Conservation (phyloP, 2,329 filamentous ascomycete genomes). For the Aspergillus neotritici region DNA sequence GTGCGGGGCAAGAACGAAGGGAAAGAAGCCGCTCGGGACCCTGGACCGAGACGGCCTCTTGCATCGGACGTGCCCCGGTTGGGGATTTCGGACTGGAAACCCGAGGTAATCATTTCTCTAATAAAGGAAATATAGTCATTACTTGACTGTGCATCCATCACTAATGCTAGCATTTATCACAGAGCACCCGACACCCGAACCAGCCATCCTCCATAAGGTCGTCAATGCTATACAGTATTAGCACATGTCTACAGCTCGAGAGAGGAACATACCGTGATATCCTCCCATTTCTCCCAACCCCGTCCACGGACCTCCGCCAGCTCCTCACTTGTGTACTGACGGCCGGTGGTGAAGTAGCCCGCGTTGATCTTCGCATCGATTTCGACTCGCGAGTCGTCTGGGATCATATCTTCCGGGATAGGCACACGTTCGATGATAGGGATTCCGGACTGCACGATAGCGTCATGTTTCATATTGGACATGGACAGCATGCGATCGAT, state of each 20-base stretch:
- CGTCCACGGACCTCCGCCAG: slow-evolving; percentile 79
- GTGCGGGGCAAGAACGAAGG: too few species aligned
- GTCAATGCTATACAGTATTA: slow-evolving; percentile 20
- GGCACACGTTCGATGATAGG: slow-evolving; percentile 86
- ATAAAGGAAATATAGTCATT: too few species aligned
- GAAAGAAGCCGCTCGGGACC: too few species aligned
- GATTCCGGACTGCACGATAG: slow-evolving; percentile 48
- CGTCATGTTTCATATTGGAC: slow-evolving; percentile 67
- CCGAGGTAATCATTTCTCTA: too few species aligned
- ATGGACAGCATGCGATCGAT: slow-evolving; percentile 98
- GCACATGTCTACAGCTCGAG: background rate
- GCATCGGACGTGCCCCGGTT: too few species aligned
- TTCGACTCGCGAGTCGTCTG: slow-evolving; percentile 91
- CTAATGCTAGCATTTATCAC: background rate
- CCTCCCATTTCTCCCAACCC: slow-evolving; percentile 71
- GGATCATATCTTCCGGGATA: slow-evolving; percentile 89
- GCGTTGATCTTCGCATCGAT: slow-evolving; percentile 98
- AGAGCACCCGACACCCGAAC: background rate
- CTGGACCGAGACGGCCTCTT: too few species aligned
- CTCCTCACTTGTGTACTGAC: slow-evolving; percentile 82
- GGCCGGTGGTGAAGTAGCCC: slow-evolving; percentile 79
- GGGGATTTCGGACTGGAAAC: too few species aligned
- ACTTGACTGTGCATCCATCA: background rate
- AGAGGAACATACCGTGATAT: slow-evolving; percentile 34
- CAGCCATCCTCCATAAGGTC: background rate